Conservation (phyloP, 2,329 filamentous ascomycete species). For the Cadophora sp. region DNA sequence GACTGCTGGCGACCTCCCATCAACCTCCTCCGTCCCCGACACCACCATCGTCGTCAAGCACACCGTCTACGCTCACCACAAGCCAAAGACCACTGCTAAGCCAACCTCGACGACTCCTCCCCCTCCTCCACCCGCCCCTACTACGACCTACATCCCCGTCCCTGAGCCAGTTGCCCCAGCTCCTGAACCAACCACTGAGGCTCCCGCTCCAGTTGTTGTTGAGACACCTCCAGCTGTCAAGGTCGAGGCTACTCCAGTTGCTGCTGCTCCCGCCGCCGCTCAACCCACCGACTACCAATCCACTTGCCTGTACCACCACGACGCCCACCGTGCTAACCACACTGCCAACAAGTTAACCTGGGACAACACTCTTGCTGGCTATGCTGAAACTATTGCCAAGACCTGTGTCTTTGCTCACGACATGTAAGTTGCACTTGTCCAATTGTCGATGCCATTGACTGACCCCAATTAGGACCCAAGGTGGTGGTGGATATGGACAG, state of each 20-base stretch:
- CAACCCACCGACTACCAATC: slow-evolving; percentile 34
- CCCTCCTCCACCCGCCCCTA: slow-evolving; percentile 13
- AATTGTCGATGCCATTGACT: slow-evolving; percentile 38
- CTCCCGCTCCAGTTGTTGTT: slow-evolving; percentile 18
- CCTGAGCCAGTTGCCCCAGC: slow-evolving; percentile 15
- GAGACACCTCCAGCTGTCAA: slow-evolving; percentile 6
- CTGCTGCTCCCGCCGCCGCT: slow-evolving; percentile 29
- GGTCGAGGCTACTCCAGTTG: slow-evolving; percentile 14
- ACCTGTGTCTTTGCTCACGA: slow-evolving; percentile 78
- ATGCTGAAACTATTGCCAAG: slow-evolving; percentile 68
- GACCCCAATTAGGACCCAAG: slow-evolving; percentile 55
- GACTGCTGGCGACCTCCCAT: slow-evolving; percentile 41
- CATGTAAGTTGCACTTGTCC: slow-evolving; percentile 62
- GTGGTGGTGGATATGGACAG: slow-evolving; percentile 79
- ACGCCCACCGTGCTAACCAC: slow-evolving; percentile 85
- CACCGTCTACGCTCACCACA: slow-evolving; percentile 24
- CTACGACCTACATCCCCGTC: neutral
- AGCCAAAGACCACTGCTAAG: slow-evolving; percentile 27
- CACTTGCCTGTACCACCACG: slow-evolving; percentile 65
- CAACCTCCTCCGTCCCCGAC: slow-evolving; percentile 8
- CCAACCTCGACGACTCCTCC: slow-evolving; percentile 25
- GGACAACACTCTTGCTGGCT: slow-evolving; percentile 67
- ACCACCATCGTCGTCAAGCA: slow-evolving; percentile 29
- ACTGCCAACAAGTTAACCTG: slow-evolving; percentile 70
- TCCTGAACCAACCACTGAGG: slow-evolving; percentile 20